Conservation (phyloP, 2,329 filamentous ascomycete genomes). For the Aspergillus calidoustus region DNA sequence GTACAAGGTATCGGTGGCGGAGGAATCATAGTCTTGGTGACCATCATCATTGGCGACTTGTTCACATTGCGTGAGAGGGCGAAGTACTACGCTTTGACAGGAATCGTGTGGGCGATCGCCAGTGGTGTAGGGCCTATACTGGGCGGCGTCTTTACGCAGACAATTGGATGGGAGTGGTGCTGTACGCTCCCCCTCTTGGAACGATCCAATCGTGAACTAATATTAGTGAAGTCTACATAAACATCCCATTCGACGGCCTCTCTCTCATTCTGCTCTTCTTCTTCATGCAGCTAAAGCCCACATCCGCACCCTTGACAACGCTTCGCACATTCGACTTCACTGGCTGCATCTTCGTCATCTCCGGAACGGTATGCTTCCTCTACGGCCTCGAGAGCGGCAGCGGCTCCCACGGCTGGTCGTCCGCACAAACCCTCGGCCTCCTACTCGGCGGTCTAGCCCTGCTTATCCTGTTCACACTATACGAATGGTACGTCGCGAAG, state of each 20-base stretch:
- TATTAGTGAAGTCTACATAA: slow-evolving; percentile 7
- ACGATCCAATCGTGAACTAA: too few relatives aligned
- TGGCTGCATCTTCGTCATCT: neutral
- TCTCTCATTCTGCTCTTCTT: slow-evolving; percentile 7
- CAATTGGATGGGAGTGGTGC: slow-evolving; percentile 59
- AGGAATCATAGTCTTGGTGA: slow-evolving; percentile 61
- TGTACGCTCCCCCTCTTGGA: slow-evolving; percentile 39
- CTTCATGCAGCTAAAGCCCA: slow-evolving; percentile 4
- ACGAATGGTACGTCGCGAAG: slow-evolving; percentile 62
- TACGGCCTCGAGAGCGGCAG: neutral
- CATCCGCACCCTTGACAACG: neutral
- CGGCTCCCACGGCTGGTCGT: slow-evolving; percentile 57
- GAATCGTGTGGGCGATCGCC: slow-evolving; percentile 51
- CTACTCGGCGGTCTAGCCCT: slow-evolving; percentile 30
- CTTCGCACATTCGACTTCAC: neutral
- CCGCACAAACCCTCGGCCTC: slow-evolving; percentile 17
- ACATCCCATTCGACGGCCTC: slow-evolving; percentile 12
- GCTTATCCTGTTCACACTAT: slow-evolving; percentile 33
- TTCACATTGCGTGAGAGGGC: slow-evolving; percentile 53
- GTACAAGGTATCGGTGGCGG: slow-evolving; percentile 64
- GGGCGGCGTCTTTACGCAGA: slow-evolving; percentile 59
- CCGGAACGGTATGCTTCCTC: neutral
- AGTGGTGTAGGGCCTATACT: slow-evolving; percentile 58
- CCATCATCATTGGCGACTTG: slow-evolving; percentile 62
- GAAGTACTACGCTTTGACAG: slow-evolving; percentile 3